Percentiles rank a stretch among this genome's conserved stretches.
These are phyloP conservation scores for Globisporangium mamillatum DNA, from an alignment of 352 stramenopile species.

Conservation along the genomic window DNA sequence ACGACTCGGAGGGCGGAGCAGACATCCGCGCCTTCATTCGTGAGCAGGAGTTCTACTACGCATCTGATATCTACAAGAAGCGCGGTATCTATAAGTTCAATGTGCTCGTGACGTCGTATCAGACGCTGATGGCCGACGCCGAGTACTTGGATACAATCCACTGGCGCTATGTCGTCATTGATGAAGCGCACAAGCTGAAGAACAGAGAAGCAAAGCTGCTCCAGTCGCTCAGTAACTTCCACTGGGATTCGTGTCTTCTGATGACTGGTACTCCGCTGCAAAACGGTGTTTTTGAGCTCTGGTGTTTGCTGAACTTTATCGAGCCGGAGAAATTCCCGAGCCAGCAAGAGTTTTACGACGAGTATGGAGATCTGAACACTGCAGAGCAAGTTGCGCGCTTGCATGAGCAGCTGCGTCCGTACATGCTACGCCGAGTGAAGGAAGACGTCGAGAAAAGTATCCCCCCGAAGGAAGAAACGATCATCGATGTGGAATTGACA, in stretches of 20 bases:
- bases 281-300: slow-evolving; percentile 99
- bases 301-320: slow-evolving; percentile 99
- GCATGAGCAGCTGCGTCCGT: slow-evolving; percentile 96
- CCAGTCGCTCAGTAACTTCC: slow-evolving; percentile 85
- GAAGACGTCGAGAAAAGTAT: slow-evolving; percentile 99
- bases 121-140: slow-evolving; percentile 94
- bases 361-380: slow-evolving; percentile 96
- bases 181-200: slow-evolving; percentile 99
- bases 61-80: slow-evolving; percentile 71
- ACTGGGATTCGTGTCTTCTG: slow-evolving; percentile 90
- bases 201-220: slow-evolving; percentile 95
- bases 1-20: slow-evolving; percentile 92
- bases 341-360: slow-evolving; percentile 94
- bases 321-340: slow-evolving; percentile 94
- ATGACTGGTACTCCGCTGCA: slow-evolving; percentile 98
- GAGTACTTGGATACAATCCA: slow-evolving; percentile 91
- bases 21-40: slow-evolving; percentile 93
- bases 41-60: slow-evolving; percentile 96
- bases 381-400: slow-evolving; percentile 95
- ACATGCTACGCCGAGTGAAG: slow-evolving; percentile 99
- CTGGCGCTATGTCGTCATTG: slow-evolving; percentile 98
- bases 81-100: slow-evolving; percentile 93
- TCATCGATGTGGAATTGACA: slow-evolving; percentile 99
- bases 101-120: slow-evolving; percentile 97
- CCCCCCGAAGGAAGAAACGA: slow-evolving; percentile 98